phyloP scores from a whole-genome alignment of 208 protist genomes.

The Wallacemonas sp. region DNA sequence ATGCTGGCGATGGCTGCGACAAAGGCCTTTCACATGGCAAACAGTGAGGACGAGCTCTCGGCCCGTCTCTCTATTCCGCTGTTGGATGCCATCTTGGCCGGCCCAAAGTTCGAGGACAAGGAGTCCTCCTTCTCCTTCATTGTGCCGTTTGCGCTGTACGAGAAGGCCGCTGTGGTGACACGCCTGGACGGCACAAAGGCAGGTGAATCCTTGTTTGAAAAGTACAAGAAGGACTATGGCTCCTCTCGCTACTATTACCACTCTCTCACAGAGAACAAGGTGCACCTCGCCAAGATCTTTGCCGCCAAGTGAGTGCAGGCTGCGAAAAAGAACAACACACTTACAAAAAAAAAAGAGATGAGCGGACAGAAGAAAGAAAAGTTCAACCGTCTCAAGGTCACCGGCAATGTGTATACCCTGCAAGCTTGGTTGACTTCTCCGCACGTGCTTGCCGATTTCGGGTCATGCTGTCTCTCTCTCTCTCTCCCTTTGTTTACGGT shows the following conservation, averaged over 20 bases:
- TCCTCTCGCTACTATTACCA: constrained; percentile 42
- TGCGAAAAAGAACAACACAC: too few species aligned
- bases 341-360: too few species aligned
- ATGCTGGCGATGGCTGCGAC: constrained; percentile 25
- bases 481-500: too few species aligned
- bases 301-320: too few species aligned
- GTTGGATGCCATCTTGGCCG: constrained; percentile 29
- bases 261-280: constrained; percentile 30
- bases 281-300: constrained; percentile 29
- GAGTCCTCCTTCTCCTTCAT: constrained; percentile 42
- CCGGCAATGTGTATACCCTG: too few species aligned
- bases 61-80: constrained; percentile 12
- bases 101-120: constrained; percentile 42
- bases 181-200: constrained; percentile 13
- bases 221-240: constrained; percentile 44
- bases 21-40: constrained; percentile 36
- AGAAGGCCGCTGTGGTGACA: constrained; percentile 33
- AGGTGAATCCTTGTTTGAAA: constrained; percentile 19
- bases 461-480: too few species aligned
- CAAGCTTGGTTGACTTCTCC: too few species aligned
- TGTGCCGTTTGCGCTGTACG: constrained; percentile 37
- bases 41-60: constrained; percentile 24
- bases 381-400: too few species aligned
- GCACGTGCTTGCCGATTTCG: too few species aligned
- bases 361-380: too few species aligned